Percentiles rank a stretch among this genome's conserved stretches.
These are phyloP conservation scores for Rickenella mellea DNA, from an alignment of 768 basidiomycete species.

Conservation along the genomic window DNA sequence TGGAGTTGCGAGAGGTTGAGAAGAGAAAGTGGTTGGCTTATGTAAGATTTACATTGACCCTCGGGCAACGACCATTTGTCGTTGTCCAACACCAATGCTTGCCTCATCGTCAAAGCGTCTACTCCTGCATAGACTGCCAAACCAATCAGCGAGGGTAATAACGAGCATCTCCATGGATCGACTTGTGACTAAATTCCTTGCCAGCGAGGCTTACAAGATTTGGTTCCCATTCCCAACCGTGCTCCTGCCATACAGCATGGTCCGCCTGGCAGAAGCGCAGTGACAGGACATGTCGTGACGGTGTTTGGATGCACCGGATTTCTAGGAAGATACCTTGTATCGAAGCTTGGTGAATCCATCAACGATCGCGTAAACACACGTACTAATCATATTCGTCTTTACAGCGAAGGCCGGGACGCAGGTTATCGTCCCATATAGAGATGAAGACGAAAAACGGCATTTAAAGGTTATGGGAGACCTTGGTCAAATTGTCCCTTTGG, in stretches of 20 bases:
- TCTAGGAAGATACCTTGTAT: conserved; percentile 86
- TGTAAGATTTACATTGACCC: neutral
- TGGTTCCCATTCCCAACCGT: conserved; percentile 44
- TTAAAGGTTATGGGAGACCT: conserved; percentile 93
- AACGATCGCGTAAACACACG: neutral
- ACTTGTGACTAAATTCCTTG: neutral
- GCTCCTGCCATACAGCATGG: conserved; percentile 72
- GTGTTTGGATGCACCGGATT: conserved; percentile 98
- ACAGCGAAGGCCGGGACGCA: conserved; percentile 86
- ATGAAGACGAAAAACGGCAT: conserved; percentile 85
- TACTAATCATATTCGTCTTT: conserved; percentile 1
- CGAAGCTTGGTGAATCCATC: conserved; percentile 71
- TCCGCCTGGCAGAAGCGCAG: conserved; percentile 75
- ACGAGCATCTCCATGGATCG: neutral
- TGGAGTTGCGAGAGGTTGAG: neutral
- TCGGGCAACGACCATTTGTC: neutral
- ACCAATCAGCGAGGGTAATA: neutral
- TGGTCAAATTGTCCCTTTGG: conserved; percentile 93
- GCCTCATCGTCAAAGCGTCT: neutral
- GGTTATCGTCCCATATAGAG: conserved; percentile 90
- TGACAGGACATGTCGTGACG: conserved; percentile 86
- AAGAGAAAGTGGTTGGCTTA: neutral
- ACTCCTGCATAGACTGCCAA: neutral
- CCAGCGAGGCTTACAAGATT: conserved; percentile 70
- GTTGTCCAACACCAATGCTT: neutral